Percentiles rank a stretch among this genome's conserved stretches.
phyloP scores from a whole-genome alignment of 2,329 filamentous ascomycete genomes.

The Xylariaceae sp. region DNA sequence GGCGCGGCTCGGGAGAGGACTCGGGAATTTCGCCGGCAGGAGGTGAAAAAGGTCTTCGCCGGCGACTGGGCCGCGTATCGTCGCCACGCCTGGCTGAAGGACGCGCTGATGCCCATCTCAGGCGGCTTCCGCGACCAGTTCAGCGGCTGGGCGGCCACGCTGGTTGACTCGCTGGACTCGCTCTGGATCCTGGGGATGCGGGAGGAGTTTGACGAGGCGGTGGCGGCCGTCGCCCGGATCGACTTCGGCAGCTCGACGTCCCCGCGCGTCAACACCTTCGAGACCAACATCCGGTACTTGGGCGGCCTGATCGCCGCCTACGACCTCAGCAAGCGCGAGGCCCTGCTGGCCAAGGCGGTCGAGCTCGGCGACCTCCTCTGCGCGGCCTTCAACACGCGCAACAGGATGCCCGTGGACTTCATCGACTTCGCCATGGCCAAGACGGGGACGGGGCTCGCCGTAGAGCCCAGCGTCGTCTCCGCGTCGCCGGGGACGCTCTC shows the following conservation, averaged over 20 bases:
- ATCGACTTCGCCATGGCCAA: constrained; percentile 40
- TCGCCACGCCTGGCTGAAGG: constrained; percentile 42
- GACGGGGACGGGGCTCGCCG: constrained; percentile 29
- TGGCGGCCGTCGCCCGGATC: constrained; percentile 38
- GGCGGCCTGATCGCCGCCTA: constrained; percentile 38
- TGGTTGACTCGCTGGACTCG: constrained; percentile 48
- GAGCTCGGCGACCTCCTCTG: constrained; percentile 44
- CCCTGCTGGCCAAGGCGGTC: constrained; percentile 38
- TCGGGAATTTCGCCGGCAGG: constrained; percentile 26
- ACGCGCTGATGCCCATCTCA: constrained; percentile 42
- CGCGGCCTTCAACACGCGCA: constrained; percentile 40
- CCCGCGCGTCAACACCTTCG: constrained; percentile 36
- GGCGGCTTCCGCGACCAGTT: constrained; percentile 40
- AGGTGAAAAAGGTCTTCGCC: constrained; percentile 33
- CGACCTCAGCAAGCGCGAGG: constrained; percentile 34
- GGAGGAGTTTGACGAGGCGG: constrained; percentile 43
- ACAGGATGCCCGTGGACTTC: constrained; percentile 42
- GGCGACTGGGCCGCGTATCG: constrained; percentile 41
- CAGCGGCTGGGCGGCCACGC: constrained; percentile 45
- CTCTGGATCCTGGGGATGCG: constrained; percentile 46
- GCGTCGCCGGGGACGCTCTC: constrained; percentile 58
- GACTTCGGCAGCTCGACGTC: constrained; percentile 40
- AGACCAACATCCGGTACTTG: constrained; percentile 42
- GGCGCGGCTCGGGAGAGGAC: constrained; percentile 1
- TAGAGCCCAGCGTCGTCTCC: constrained; percentile 37